A percentile compares a stretch with the other conserved stretches of the same genome.
These are phyloP conservation scores for Lasiodiplodia citricola DNA, from an alignment of 2,329 filamentous ascomycete genomes.

Conservation along the genomic window DNA sequence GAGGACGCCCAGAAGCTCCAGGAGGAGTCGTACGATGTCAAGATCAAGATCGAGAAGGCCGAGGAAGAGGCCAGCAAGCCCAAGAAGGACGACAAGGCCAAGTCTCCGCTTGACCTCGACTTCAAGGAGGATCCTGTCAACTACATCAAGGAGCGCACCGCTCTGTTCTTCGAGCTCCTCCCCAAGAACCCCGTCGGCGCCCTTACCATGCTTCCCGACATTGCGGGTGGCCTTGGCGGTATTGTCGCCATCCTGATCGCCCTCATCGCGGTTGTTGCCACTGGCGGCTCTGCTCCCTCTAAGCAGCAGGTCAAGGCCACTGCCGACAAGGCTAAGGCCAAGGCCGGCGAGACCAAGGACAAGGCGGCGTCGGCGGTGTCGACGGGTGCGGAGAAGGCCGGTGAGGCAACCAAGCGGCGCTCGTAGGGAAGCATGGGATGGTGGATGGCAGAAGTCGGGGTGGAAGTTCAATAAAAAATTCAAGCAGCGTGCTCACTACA, in stretches of 20 bases:
- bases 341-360: conserved; percentile 67
- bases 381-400: conserved; percentile 73
- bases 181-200: conserved; percentile 83
- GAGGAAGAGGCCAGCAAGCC: conserved; percentile 81
- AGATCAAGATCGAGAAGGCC: conserved; percentile 81
- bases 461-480: conserved; percentile 7
- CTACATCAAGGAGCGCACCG: conserved; percentile 90
- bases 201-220: conserved; percentile 87
- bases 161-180: conserved; percentile 86
- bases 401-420: conserved; percentile 67
- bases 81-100: conserved; percentile 68
- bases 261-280: conserved; percentile 68
- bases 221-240: conserved; percentile 79
- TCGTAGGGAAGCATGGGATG: conserved; percentile 36
- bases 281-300: conserved; percentile 68
- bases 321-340: conserved; percentile 77
- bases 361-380: conserved; percentile 70
- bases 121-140: conserved; percentile 90
- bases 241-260: conserved; percentile 72
- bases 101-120: conserved; percentile 76
- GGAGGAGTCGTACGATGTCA: conserved; percentile 86
- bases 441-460: conserved; percentile 1
- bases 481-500: conserved; percentile 13
- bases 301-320: conserved; percentile 72
- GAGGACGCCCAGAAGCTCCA: conserved; percentile 90